Evolutionary conservation across 345 rosid genomes (phyloP), one percentile per base, ranked within the genome.

Genomic region (Acer campestre): DNA sequence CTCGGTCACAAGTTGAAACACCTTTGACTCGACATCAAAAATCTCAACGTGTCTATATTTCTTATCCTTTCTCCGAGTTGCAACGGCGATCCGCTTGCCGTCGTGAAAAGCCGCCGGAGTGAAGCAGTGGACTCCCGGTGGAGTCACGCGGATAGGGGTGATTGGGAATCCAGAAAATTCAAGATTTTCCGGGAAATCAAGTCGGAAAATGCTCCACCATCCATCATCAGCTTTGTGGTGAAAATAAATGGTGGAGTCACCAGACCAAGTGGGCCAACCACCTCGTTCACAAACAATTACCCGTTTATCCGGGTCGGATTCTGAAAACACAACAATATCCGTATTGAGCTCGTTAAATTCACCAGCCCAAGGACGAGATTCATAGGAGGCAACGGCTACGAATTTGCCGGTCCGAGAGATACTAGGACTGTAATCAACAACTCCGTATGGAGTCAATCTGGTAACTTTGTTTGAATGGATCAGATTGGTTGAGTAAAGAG

Each of bases 231-330:
- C 91, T 78, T 86, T 85, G 67, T 89, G 92, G 80, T 95, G 99
- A 77, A 93, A 95, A 89, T 82, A 95, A 64, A 95, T 80, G 35
- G 78, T 75, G 9, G 89, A 82, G 63, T 93, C 99, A 20, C 94
- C 87, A 12, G 83, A 90, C 98, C 97, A 93, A 31, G 90, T 78
- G 12, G 97, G 99, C 98, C 98, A 93, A 2, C 97, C 96, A 4
- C 99, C 99, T 25, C 56, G 80, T 62, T 93, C 85, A 42, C 86
- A 83, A 4, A 91, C 78, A 38, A 86, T 82, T 31, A 79, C 78
- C 55, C 99, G 89, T 27, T 25, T 87, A 67, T 79, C 76, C 48
- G 94, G 92, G 8, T 86, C 77, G 13, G 89, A 86, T 59, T 46
- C 78, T 29, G 59, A 73, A 79, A 92, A 93, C 61, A 93, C 93